Conservation (phyloP, 805 yeast species). For the Yamadazyma endophytica region DNA sequence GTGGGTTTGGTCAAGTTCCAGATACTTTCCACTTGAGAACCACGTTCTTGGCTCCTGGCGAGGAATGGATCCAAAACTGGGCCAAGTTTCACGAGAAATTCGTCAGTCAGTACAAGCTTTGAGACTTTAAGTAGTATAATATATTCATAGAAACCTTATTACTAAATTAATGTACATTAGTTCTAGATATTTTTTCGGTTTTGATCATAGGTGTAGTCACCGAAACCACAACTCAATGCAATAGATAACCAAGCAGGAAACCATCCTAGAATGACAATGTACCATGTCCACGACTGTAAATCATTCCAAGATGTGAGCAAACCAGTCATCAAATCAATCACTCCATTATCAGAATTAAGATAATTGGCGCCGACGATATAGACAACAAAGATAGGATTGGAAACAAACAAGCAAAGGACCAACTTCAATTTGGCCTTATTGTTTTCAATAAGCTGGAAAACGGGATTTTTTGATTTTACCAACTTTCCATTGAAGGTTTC, state of each 20-base stretch:
- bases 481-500: conserved; percentile 1
- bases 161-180: neutral
- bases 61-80: conserved; percentile 82
- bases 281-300: conserved; percentile 84
- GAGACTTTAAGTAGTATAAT: neutral
- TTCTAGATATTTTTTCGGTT: neutral
- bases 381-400: conserved; percentile 49
- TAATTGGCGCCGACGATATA: conserved; percentile 22
- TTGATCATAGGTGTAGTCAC: conserved; percentile 14
- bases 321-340: conserved; percentile 43
- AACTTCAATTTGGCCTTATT: conserved; percentile 20
- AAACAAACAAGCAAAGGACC: conserved; percentile 30
- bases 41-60: conserved; percentile 94
- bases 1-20: conserved; percentile 90
- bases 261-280: conserved; percentile 71
- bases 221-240: conserved; percentile 24
- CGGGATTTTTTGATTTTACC: conserved; percentile 4
- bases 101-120: conserved; percentile 47
- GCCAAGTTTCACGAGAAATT: conserved; percentile 72
- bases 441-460: conserved; percentile 7
- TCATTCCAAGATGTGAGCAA: conserved; percentile 62
- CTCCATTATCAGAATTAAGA: conserved; percentile 24
- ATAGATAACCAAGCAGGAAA: conserved; percentile 69
- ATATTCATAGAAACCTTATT: neutral
- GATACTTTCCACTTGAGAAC: conserved; percentile 94